Percentiles rank a stretch among this genome's conserved stretches.
phyloP scores from a whole-genome alignment of 148 eudicot genomes.

The Persicaria maculosa region DNA sequence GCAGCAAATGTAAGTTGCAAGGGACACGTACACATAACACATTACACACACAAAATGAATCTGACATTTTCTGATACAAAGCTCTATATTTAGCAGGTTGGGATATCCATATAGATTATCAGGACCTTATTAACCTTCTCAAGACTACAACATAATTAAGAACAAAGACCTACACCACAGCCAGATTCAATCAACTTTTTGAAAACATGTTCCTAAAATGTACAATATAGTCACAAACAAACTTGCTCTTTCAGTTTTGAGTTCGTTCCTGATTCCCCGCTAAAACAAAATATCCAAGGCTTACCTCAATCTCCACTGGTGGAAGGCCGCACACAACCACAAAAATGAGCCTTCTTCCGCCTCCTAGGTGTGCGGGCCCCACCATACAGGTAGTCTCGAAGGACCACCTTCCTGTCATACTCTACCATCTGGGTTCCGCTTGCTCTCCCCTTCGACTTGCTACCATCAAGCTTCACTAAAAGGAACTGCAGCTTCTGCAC shows the following conservation, averaged over 20 bases:
- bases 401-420: conserved; percentile 41
- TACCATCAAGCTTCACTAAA: conserved; percentile 48
- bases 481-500: conserved; percentile 76
- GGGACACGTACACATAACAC: too few relatives aligned
- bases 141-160: background rate
- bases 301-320: conserved; percentile 36
- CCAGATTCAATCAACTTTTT: background rate
- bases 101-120: background rate
- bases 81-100: background rate
- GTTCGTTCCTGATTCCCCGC: background rate
- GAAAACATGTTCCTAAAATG: background rate
- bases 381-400: conserved; percentile 75
- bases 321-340: conserved; percentile 73
- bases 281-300: conserved; percentile 5
- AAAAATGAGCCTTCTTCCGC: conserved; percentile 51
- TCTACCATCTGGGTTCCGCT: conserved; percentile 38
- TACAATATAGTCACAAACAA: conserved; percentile 1
- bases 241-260: background rate
- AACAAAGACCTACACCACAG: background rate
- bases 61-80: background rate
- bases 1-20: too few relatives aligned
- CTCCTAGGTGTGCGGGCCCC: conserved; percentile 39
- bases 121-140: background rate
- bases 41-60: too few relatives aligned
- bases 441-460: conserved; percentile 24